A percentile compares a stretch with the other conserved stretches of the same genome.
phyloP scores from a whole-genome alignment of 495 filamentous ascomycete genomes.

The Hypoxylon crocopeplum region DNA sequence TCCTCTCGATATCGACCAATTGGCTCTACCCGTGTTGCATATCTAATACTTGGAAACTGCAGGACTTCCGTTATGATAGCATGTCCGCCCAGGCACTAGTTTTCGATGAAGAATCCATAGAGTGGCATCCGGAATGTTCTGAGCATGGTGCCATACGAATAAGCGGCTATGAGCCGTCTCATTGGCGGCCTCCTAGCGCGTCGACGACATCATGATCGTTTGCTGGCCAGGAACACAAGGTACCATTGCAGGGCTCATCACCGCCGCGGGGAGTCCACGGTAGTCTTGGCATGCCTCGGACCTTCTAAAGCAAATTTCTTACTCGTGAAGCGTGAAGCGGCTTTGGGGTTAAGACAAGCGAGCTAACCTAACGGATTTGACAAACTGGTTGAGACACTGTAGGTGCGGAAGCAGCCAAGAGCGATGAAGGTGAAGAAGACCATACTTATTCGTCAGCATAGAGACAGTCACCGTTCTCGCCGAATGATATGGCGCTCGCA shows the following conservation, averaged over 20 bases:
- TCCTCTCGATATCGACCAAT: too few species aligned
- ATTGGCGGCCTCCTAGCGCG: conserved; percentile 6
- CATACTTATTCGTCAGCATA: too few species aligned
- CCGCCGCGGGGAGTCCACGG: conserved; percentile 12
- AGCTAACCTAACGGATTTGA: too few species aligned
- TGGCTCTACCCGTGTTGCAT: too few species aligned
- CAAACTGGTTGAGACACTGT: too few species aligned
- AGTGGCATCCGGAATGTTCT: neutral
- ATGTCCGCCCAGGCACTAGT: neutral
- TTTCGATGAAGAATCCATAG: neutral
- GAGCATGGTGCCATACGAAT: conserved; percentile 1
- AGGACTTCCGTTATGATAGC: neutral
- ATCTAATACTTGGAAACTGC: too few species aligned
- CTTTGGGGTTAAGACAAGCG: neutral
- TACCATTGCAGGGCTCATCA: conserved; percentile 26
- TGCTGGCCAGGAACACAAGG: conserved; percentile 22
- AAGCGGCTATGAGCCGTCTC: neutral
- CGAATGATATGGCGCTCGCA: too few species aligned
- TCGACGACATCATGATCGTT: conserved; percentile 18
- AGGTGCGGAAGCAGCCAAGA: too few species aligned
- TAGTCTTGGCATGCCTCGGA: conserved; percentile 28
- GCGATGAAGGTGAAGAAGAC: too few species aligned
- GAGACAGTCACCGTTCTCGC: too few species aligned
- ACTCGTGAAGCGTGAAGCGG: neutral
- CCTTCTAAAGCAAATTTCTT: conserved; percentile 12